phyloP scores from a whole-genome alignment of 1,139 yeast species.

The Sugiyamaella novakii region DNA sequence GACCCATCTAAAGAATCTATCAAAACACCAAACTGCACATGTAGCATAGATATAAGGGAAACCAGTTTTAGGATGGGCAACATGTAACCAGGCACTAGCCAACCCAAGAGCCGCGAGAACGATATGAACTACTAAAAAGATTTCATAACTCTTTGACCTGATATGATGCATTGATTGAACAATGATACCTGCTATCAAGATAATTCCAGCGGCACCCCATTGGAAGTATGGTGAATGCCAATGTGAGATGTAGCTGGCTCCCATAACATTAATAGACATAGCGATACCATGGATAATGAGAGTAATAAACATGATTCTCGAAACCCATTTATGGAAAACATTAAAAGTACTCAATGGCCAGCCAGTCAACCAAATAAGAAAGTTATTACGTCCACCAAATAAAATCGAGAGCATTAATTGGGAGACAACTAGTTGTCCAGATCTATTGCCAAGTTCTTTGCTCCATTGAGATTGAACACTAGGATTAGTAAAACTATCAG shows the following conservation, averaged over 20 bases:
- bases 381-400: slow-evolving; percentile 69
- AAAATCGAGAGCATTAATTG: slow-evolving; percentile 56
- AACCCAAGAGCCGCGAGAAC: slow-evolving; percentile 58
- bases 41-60: slow-evolving; percentile 57
- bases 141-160: slow-evolving; percentile 63
- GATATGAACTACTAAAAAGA: slow-evolving; percentile 62
- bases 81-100: slow-evolving; percentile 63
- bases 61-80: slow-evolving; percentile 41
- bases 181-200: slow-evolving; percentile 47
- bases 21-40: slow-evolving; percentile 47
- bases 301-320: slow-evolving; percentile 55
- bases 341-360: slow-evolving; percentile 66
- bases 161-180: slow-evolving; percentile 53
- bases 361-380: slow-evolving; percentile 64
- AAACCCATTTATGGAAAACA: slow-evolving; percentile 66
- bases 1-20: slow-evolving; percentile 43
- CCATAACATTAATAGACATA: slow-evolving; percentile 25
- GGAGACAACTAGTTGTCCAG: slow-evolving; percentile 54
- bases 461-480: slow-evolving; percentile 46
- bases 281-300: slow-evolving; percentile 42
- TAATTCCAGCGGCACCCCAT: slow-evolving; percentile 59
- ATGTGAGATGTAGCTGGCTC: slow-evolving; percentile 16
- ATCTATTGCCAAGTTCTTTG: slow-evolving; percentile 60
- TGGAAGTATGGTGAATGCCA: slow-evolving; percentile 41
- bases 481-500: slow-evolving; percentile 43